Percentiles rank a stretch among this genome's conserved stretches.
Evolutionary conservation across 2,329 filamentous ascomycete genomes (phyloP).

Genomic region (Tolypocladium tropicale): DNA sequence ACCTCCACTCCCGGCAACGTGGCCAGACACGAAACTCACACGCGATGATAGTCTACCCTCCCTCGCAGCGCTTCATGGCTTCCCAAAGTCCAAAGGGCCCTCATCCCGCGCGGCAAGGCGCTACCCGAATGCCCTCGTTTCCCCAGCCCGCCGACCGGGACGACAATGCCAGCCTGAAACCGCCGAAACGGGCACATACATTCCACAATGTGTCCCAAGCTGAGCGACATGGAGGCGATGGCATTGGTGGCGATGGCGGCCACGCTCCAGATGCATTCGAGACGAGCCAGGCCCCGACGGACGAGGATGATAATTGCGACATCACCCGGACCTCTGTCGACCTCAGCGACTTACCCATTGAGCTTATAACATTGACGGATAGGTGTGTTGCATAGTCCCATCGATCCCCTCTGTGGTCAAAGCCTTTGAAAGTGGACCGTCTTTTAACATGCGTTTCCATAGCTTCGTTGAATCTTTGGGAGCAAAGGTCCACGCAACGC

Average conservation of each 20-base stretch:
- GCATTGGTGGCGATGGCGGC: slow-evolving; percentile 14
- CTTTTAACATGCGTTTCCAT: slow-evolving; percentile 1
- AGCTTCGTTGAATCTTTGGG: slow-evolving; percentile 88
- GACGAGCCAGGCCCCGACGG: slow-evolving; percentile 24
- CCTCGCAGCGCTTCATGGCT: slow-evolving; percentile 21
- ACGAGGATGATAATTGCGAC: slow-evolving; percentile 36
- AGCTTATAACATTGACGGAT: slow-evolving; percentile 82
- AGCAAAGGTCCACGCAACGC: slow-evolving; percentile 75
- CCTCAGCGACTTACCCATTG: slow-evolving; percentile 85
- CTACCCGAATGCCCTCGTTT: slow-evolving; percentile 19
- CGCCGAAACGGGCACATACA: slow-evolving; percentile 36
- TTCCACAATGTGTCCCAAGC: slow-evolving; percentile 28
- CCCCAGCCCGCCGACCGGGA: slow-evolving; percentile 15
- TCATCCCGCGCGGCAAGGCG: slow-evolving; percentile 17
- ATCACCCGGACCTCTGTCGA: slow-evolving; percentile 50
- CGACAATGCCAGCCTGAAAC: slow-evolving; percentile 19
- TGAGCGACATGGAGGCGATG: slow-evolving; percentile 11
- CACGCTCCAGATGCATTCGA: slow-evolving; percentile 39
- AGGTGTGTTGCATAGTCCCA: slow-evolving; percentile 41
- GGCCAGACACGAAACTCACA: neutral
- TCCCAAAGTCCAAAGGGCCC: slow-evolving; percentile 17
- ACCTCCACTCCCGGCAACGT: neutral
- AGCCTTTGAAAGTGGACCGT: neutral
- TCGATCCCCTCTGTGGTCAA: neutral
- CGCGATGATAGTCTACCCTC: slow-evolving; percentile 11